phyloP scores from a whole-genome alignment of 345 rosid genomes.

The Brassica cretica region DNA sequence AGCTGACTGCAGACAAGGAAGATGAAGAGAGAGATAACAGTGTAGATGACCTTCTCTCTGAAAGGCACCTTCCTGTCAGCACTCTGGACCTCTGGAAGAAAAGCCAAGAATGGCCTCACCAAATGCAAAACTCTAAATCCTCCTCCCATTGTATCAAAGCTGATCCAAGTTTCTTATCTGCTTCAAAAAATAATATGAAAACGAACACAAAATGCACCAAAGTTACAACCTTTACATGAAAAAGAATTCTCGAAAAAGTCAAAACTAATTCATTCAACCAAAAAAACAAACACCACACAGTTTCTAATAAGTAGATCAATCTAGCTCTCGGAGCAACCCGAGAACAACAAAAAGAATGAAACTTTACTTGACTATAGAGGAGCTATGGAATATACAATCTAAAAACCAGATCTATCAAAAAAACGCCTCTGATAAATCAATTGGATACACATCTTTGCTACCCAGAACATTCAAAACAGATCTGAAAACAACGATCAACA shows the following conservation, averaged over 20 bases:
- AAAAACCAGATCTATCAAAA: conserved; percentile 24
- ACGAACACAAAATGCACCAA: neutral
- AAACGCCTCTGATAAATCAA: neutral
- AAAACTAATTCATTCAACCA: too few relatives aligned
- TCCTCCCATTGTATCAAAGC: conserved; percentile 48
- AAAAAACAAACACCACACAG: too few relatives aligned
- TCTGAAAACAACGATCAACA: neutral
- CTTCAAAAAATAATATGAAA: too few relatives aligned
- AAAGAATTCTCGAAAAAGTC: neutral
- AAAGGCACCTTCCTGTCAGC: conserved; percentile 70
- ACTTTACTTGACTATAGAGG: too few relatives aligned
- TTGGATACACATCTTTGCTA: neutral
- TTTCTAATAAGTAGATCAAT: neutral
- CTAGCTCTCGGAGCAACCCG: too few relatives aligned
- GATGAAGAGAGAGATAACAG: conserved; percentile 62
- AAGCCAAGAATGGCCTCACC: conserved; percentile 64
- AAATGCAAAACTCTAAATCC: conserved; percentile 68
- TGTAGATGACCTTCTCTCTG: conserved; percentile 66
- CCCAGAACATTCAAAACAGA: conserved; percentile 3
- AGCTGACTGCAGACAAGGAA: conserved; percentile 76
- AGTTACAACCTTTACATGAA: neutral
- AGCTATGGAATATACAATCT: neutral
- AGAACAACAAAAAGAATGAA: too few relatives aligned
- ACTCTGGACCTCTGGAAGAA: conserved; percentile 65
- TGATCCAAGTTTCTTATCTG: neutral